Base-by-base conservation (phyloP, 1,139 yeast species). In the Lodderomyces orthopsilosis region DNA sequence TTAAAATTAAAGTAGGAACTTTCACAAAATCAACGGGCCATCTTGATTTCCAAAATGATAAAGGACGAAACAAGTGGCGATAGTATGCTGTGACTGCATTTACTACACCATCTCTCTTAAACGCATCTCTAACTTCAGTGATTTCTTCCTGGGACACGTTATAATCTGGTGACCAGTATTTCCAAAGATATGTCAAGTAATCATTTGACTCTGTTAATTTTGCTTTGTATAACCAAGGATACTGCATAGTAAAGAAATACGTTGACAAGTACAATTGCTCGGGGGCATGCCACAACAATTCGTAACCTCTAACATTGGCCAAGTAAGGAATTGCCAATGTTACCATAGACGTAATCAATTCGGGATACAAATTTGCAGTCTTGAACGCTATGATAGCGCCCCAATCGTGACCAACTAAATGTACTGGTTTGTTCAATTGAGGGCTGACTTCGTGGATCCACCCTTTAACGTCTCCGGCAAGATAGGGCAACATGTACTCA, bases 401-500 rank as follows among this genome's bases (percentile, higher is more conserved):
- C 77, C 77, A 72, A 52, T 72, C 77, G 49, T 72, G 77, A 7
- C 76, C 76, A 17, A 72, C 56, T 30, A 72, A 48, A 49, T 71
- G 74, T 5, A 71, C 67, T 2, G 72, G 70, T n/a, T 61, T 53
- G 6, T 44, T 36, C 10, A 50, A 47, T 17, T 42, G 46, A 1
- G 58, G 55, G 37, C 54, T 52, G 36, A 53, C 48, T 32, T 47
- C 45, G 10, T 22, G 22, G 33, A 71, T 63, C 70, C 75, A 71
- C 18, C 63, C 62, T 40, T 52, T 50, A 15, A 71, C 61, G 45
- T 72, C 77, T 2, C 52, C 51, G 5, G 76, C 75, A 18, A 70
- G 42, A 43, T 68, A 62, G 15, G 53, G 45, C 23, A 65, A 48
- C 22, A 58, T 52, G 52, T 70, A 68, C 28, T 62, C 63, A 15